These are phyloP conservation scores for Symbiotaphrina buchneri DNA, from an alignment of 495 filamentous ascomycete species.

Conservation along the genomic window DNA sequence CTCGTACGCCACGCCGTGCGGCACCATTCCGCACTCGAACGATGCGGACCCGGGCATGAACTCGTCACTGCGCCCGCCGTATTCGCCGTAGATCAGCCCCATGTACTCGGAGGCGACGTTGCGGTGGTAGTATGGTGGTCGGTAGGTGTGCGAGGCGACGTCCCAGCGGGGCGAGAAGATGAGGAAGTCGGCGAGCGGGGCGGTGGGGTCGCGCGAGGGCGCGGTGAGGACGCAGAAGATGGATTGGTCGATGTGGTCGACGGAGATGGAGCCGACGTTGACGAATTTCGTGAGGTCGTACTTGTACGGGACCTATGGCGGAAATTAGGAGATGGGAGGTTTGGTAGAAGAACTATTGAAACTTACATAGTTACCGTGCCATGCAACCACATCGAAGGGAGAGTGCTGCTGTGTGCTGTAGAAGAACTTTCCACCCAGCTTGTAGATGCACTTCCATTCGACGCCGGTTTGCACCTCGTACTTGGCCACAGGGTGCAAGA, in stretches of 20 bases:
- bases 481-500: constrained; percentile 18
- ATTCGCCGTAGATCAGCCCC: constrained; percentile 28
- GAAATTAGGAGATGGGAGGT: too few species aligned
- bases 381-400: constrained; percentile 28
- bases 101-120: constrained; percentile 26
- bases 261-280: constrained; percentile 24
- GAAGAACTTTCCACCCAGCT: constrained; percentile 27
- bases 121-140: constrained; percentile 26
- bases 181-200: constrained; percentile 24
- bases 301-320: constrained; percentile 18
- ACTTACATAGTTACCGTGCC: constrained; percentile 26
- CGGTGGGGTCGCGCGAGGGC: constrained; percentile 17
- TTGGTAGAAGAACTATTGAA: neutral
- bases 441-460: constrained; percentile 25
- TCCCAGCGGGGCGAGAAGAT: constrained; percentile 27
- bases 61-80: constrained; percentile 27
- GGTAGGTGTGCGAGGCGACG: constrained; percentile 24
- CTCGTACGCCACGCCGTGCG: constrained; percentile 36
- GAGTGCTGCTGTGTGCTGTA: constrained; percentile 22
- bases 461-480: constrained; percentile 18
- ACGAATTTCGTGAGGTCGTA: constrained; percentile 29
- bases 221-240: constrained; percentile 28
- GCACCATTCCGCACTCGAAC: constrained; percentile 33
- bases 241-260: constrained; percentile 27
- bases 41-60: constrained; percentile 35